Conservation (phyloP, 106 monocot species). For the Cymbidium sinense region DNA sequence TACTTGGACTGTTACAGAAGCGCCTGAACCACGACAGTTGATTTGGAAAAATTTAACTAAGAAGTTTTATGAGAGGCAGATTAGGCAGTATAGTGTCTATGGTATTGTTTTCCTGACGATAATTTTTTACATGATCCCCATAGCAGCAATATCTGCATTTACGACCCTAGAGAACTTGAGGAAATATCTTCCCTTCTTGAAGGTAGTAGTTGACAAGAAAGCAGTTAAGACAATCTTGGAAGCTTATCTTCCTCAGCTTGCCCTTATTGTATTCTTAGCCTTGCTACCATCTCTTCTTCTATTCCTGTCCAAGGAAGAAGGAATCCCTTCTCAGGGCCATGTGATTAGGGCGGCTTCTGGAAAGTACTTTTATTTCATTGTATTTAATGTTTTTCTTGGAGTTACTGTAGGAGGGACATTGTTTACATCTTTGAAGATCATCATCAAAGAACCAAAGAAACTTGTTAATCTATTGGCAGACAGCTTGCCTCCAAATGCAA, state of each 20-base stretch:
- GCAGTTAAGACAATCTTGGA: conserved; percentile 63
- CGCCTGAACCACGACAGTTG: conserved; percentile 80
- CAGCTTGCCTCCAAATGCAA: conserved; percentile 72
- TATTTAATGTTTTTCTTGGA: conserved; percentile 95
- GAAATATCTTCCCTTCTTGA: conserved; percentile 63
- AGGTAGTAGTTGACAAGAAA: conserved; percentile 43
- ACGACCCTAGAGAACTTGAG: conserved; percentile 69
- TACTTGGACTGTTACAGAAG: conserved; percentile 77
- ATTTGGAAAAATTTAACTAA: conserved; percentile 77
- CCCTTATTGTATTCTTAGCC: conserved; percentile 86
- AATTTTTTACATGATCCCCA: conserved; percentile 92
- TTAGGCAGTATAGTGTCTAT: conserved; percentile 48
- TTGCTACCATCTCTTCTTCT: conserved; percentile 74
- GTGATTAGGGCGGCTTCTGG: conserved; percentile 67
- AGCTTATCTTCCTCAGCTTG: conserved; percentile 87
- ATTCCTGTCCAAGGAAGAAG: conserved; percentile 78
- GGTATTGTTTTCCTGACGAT: conserved; percentile 71
- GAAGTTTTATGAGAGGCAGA: conserved; percentile 54
- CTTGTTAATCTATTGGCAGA: conserved; percentile 43
- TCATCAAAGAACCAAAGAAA: conserved; percentile 34
- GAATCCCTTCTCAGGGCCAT: conserved; percentile 69
- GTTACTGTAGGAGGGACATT: conserved; percentile 66
- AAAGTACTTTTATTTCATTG: conserved; percentile 91
- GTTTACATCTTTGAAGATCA: conserved; percentile 41
- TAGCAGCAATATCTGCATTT: conserved; percentile 63